Evolutionary conservation across 2,329 filamentous ascomycete species (phyloP), one percentile per base, ranked within the genome.

Genomic region (Scolecobasidium constrictum): DNA sequence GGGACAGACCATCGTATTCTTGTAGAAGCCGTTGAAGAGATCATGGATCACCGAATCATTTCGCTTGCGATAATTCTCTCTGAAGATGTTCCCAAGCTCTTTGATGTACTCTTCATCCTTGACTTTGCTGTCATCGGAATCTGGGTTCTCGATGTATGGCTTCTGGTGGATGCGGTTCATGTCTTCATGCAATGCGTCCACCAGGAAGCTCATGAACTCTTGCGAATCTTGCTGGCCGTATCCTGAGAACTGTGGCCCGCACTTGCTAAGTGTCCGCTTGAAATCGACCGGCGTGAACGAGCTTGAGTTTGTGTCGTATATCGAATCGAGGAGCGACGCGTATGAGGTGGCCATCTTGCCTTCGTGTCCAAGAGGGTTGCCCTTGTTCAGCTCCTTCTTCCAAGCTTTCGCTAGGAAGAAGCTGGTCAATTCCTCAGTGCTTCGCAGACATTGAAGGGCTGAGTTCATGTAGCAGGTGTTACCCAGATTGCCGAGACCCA

Each of bases 401-500:
- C 85, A 87, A 46, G 38, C 38, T 57, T 35, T 43, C 31, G 46
- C 51, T 38, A 50, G 28, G 61, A 98, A 96, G 61, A 94, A 98
- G 54, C 87, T 81, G 4, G 86, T 90, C 49, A 98, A 67, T 61
- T 98, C 92, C 56, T 94, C 86, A 0, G 95, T 87, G 52, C 86
- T 93, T 40, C 90, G 80, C 40, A 98, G 77, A 59, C 92, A 98
- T 59, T 98, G 92, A 43, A 96, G 69, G 7, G 92, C 92, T 17
- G 90, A 94, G 62, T 96, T 96, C 88, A 96, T 95, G 65, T 98
- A 98, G 64, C 92, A 98, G 0, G 92, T 96, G 56, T 98, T 98
- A 38, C 92, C 92, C 12, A 98, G 67, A 56, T 98, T 98, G 49
- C 77, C 78, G 41, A 98, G 67, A 23, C 92, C 92, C 34, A 88